Percentiles rank a stretch among this genome's conserved stretches.
Conservation (phyloP, 306 rosid species). For the Rubus parviflorus region DNA sequence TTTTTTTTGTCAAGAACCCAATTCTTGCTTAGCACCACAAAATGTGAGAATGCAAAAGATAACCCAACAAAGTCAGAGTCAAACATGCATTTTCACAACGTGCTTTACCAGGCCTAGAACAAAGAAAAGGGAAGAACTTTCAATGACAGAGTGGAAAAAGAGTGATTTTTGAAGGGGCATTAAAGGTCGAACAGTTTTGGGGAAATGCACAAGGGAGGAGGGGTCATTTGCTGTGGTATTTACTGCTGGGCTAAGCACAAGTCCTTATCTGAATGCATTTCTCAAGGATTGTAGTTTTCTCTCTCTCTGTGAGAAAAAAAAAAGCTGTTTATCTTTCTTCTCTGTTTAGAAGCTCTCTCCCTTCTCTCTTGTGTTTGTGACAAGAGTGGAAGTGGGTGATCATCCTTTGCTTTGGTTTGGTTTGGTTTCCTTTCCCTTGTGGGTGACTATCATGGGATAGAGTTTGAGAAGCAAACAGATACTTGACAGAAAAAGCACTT, state of each 20-base stretch:
- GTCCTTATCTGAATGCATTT: conserved; percentile 68
- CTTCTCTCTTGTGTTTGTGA: conserved; percentile 4
- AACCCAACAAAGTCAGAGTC: conserved; percentile 16
- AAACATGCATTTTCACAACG: conserved; percentile 37
- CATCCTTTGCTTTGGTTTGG: conserved; percentile 35
- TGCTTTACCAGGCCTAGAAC: conserved; percentile 14
- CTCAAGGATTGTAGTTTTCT: conserved; percentile 46
- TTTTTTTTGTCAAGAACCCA: too few species aligned
- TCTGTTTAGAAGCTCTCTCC: conserved; percentile 8
- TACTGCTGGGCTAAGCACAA: conserved; percentile 44
- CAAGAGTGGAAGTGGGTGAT: conserved; percentile 39
- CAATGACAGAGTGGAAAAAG: conserved; percentile 12
- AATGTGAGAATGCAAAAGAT: conserved; percentile 24
- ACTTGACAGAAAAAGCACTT: conserved; percentile 45
- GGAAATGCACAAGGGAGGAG: conserved; percentile 37
- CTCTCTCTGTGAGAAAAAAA: conserved; percentile 13
- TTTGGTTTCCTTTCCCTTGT: conserved; percentile 2
- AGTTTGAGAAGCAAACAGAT: conserved; percentile 48
- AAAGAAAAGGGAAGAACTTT: conserved; percentile 21
- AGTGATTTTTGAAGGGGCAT: conserved; percentile 13
- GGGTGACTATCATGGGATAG: conserved; percentile 16
- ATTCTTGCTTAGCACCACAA: conserved; percentile 17
- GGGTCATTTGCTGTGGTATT: conserved; percentile 33
- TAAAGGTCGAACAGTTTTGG: conserved; percentile 36
- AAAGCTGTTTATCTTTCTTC: conserved; percentile 24